phyloP scores from a whole-genome alignment of 1,139 yeast species.

The Blastobotrys elegans region DNA sequence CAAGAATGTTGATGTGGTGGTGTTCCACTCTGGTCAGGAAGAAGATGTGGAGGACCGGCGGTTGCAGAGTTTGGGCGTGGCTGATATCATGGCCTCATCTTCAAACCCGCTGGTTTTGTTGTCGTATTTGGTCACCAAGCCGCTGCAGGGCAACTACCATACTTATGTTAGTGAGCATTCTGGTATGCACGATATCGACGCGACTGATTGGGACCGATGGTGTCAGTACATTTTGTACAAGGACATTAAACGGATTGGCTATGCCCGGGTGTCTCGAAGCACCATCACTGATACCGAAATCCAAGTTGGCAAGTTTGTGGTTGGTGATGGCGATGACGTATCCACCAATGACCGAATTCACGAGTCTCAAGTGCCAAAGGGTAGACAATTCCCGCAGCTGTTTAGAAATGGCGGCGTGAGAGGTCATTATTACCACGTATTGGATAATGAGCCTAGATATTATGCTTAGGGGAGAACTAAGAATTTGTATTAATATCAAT shows the following conservation, averaged over 20 bases:
- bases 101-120: constrained; percentile 74
- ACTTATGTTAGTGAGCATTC: constrained; percentile 80
- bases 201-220: constrained; percentile 96
- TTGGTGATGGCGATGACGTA: constrained; percentile 43
- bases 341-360: constrained; percentile 52
- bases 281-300: constrained; percentile 95
- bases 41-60: constrained; percentile 94
- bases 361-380: constrained; percentile 55
- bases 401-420: constrained; percentile 93
- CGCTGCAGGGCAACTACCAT: constrained; percentile 83
- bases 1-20: constrained; percentile 79
- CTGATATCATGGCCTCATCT: constrained; percentile 74
- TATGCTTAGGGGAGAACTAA: too few species aligned
- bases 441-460: constrained; percentile 85
- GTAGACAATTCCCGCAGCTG: constrained; percentile 70
- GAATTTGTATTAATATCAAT: too few species aligned
- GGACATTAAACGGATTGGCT: constrained; percentile 80
- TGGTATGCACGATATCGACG: constrained; percentile 90
- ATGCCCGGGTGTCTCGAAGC: constrained; percentile 89
- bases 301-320: constrained; percentile 87
- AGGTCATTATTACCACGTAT: constrained; percentile 90
- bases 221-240: constrained; percentile 93
- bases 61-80: constrained; percentile 71
- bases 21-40: constrained; percentile 97
- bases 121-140: constrained; percentile 85